These are phyloP conservation scores for Aspergillus bombycis DNA, from an alignment of 2,329 filamentous ascomycete species.

Conservation along the genomic window DNA sequence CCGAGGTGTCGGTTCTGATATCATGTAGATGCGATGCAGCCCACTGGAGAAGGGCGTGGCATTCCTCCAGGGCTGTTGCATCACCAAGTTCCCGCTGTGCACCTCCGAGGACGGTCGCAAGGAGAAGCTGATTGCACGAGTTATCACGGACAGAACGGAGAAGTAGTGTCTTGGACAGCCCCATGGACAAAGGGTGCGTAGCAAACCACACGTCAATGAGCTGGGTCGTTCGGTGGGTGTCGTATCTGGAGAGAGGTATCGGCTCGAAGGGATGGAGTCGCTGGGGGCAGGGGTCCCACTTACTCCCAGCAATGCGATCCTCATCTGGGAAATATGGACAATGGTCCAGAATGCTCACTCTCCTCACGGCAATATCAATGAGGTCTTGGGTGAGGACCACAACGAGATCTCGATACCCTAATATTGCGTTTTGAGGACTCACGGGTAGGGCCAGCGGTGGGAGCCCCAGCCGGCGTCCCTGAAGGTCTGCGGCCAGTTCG, in stretches of 20 bases:
- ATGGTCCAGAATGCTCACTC: background rate
- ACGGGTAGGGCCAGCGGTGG: too few relatives aligned
- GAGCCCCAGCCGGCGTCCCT: too few relatives aligned
- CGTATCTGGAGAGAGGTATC: background rate
- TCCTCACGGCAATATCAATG: too few relatives aligned
- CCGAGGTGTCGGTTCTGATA: background rate
- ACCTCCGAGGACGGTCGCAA: conserved; percentile 9
- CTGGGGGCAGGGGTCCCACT: background rate
- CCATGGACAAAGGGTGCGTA: conserved; percentile 7
- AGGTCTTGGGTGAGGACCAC: too few relatives aligned
- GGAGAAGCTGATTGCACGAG: background rate
- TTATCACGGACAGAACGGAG: conserved; percentile 3
- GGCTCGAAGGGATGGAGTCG: background rate
- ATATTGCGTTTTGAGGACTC: too few relatives aligned
- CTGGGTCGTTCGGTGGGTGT: background rate
- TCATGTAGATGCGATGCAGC: background rate
- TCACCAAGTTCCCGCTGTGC: background rate
- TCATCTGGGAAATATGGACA: too few relatives aligned
- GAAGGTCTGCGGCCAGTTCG: too few relatives aligned
- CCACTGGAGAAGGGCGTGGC: background rate
- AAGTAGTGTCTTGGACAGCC: conserved; percentile 9
- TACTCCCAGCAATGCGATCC: too few relatives aligned
- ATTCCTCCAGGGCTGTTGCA: too few relatives aligned
- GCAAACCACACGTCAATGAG: conserved; percentile 9
- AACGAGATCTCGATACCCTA: too few relatives aligned